Percentiles rank a stretch among this genome's conserved stretches.
Conservation (phyloP, 306 rosid genomes). For the Betula pendula region DNA sequence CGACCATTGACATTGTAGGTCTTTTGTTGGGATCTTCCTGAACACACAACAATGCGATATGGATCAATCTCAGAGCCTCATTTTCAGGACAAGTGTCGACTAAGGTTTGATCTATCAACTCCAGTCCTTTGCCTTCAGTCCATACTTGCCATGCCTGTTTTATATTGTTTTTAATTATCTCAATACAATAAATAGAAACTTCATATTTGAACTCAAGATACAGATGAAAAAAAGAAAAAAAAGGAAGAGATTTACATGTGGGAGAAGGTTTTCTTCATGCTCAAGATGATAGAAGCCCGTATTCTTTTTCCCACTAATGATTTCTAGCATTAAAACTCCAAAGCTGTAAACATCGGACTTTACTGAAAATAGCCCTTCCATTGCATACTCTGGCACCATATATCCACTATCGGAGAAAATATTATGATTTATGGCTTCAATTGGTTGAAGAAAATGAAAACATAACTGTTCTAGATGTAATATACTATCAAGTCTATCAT, state of each 20-base stretch:
- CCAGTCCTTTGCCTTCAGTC: constrained; percentile 29
- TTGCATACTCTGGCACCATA: constrained; percentile 38
- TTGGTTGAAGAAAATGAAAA: not conserved
- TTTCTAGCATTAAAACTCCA: constrained; percentile 30
- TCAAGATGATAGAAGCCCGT: not conserved
- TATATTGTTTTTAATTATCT: constrained; percentile 7
- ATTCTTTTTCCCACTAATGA: constrained; percentile 14
- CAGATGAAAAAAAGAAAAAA: not conserved
- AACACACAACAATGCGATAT: constrained; percentile 39
- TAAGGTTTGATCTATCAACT: constrained; percentile 22
- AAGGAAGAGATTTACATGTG: constrained; percentile 2
- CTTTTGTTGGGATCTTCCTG: constrained; percentile 34
- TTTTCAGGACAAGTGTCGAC: constrained; percentile 12
- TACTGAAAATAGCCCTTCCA: constrained; percentile 9
- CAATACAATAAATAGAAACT: not conserved
- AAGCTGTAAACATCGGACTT: constrained; percentile 33
- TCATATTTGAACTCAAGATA: not conserved
- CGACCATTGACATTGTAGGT: constrained; percentile 33
- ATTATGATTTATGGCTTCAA: not conserved
- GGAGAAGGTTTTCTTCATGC: not conserved
- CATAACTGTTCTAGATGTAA: not conserved
- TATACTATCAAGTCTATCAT: too few relatives aligned
- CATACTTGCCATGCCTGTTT: constrained; percentile 33
- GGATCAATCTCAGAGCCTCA: constrained; percentile 39
- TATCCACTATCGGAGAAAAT: constrained; percentile 21